phyloP scores from a whole-genome alignment of 129 eudicot species.

The Pseudognaphalium luteoalbum region DNA sequence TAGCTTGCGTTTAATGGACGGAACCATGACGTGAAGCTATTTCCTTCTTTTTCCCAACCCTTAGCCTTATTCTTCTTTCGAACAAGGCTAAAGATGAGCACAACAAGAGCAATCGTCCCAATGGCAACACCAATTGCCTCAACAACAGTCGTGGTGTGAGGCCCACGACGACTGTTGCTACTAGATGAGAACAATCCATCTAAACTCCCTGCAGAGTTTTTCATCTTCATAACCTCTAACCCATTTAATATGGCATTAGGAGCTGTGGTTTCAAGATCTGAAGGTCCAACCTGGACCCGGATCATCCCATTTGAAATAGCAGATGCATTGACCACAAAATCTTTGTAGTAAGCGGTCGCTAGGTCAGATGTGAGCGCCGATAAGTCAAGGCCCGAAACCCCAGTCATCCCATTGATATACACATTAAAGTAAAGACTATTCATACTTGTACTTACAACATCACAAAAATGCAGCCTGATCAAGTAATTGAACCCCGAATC shows the following conservation, averaged over 20 bases:
- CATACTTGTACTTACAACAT: slow-evolving; percentile 65
- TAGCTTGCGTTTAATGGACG: slow-evolving; percentile 69
- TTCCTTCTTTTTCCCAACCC: slow-evolving; percentile 56
- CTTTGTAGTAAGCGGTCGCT: slow-evolving; percentile 71
- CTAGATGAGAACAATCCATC: slow-evolving; percentile 76
- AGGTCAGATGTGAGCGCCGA: slow-evolving; percentile 68
- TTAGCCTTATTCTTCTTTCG: slow-evolving; percentile 50
- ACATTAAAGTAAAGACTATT: slow-evolving; percentile 84
- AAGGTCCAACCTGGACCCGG: slow-evolving; percentile 76
- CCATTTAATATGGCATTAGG: slow-evolving; percentile 92
- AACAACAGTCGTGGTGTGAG: slow-evolving; percentile 34
- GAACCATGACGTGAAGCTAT: slow-evolving; percentile 83
- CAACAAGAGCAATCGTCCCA: slow-evolving; percentile 41
- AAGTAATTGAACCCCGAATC: slow-evolving; percentile 74
- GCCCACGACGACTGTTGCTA: slow-evolving; percentile 19
- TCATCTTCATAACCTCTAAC: slow-evolving; percentile 90
- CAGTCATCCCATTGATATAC: slow-evolving; percentile 59
- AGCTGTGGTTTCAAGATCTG: slow-evolving; percentile 33
- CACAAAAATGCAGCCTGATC: slow-evolving; percentile 85
- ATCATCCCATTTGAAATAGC: slow-evolving; percentile 54
- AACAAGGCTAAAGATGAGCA: slow-evolving; percentile 38
- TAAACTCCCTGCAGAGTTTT: slow-evolving; percentile 65
- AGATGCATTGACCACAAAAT: slow-evolving; percentile 69
- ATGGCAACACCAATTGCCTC: slow-evolving; percentile 52
- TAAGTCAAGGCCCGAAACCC: slow-evolving; percentile 69